Conservation (phyloP, 1,139 yeast genomes). For the Blastobotrys apis region DNA sequence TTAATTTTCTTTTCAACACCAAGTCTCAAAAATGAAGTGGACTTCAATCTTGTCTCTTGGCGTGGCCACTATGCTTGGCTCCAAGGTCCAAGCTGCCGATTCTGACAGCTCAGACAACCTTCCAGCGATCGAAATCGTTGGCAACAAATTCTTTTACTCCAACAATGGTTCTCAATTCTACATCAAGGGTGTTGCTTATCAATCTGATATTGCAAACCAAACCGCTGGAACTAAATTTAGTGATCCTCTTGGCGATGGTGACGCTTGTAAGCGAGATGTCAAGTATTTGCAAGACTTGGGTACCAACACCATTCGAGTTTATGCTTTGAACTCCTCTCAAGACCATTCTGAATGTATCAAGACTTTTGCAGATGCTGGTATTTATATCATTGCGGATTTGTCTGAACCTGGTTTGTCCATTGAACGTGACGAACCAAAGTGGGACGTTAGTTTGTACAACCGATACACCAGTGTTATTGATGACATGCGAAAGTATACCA, state of each 20-base stretch:
- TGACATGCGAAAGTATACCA: conserved; percentile 72
- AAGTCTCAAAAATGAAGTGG: conserved; percentile 11
- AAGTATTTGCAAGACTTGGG: conserved; percentile 63
- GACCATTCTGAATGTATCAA: conserved; percentile 91
- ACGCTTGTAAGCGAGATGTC: conserved; percentile 73
- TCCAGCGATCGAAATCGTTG: conserved; percentile 37
- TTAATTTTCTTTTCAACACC: neutral
- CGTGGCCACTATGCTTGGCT: conserved; percentile 14
- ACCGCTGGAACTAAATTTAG: conserved; percentile 44
- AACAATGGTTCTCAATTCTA: conserved; percentile 81
- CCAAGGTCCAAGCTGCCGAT: conserved; percentile 16
- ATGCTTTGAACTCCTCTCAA: conserved; percentile 75
- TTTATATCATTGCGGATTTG: conserved; percentile 83
- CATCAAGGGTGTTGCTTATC: conserved; percentile 80
- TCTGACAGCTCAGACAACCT: conserved; percentile 26
- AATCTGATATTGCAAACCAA: conserved; percentile 43
- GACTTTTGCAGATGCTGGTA: conserved; percentile 84
- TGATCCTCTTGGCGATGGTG: conserved; percentile 68
- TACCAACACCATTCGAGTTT: conserved; percentile 79
- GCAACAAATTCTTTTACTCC: conserved; percentile 65
- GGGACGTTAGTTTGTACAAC: conserved; percentile 47
- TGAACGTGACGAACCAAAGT: conserved; percentile 73
- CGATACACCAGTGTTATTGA: conserved; percentile 63
- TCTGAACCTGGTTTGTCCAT: conserved; percentile 79
- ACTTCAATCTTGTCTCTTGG: conserved; percentile 11